phyloP scores from a whole-genome alignment of 805 yeast genomes.

The Metschnikowia santaceciliae region DNA sequence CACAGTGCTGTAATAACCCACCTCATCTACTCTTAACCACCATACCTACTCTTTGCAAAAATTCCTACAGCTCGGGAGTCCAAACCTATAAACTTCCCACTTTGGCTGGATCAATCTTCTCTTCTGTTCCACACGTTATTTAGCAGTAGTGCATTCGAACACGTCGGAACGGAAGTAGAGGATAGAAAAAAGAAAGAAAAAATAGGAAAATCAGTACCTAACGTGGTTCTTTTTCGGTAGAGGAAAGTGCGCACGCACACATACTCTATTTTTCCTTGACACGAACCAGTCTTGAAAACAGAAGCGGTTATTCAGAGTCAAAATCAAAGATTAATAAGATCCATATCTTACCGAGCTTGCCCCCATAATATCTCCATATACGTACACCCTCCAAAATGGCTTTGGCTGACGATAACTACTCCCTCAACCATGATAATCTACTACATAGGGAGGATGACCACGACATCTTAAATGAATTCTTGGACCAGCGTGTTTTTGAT shows the following conservation, averaged over 20 bases:
- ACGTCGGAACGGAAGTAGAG: neutral
- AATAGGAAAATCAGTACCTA: neutral
- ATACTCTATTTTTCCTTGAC: neutral
- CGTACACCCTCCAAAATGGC: conserved; percentile 12
- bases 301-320: neutral
- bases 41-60: neutral
- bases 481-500: conserved; percentile 51
- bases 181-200: neutral
- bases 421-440: conserved; percentile 22
- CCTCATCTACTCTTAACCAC: too few species aligned
- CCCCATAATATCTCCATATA: neutral
- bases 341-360: neutral
- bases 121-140: neutral
- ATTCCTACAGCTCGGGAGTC: neutral
- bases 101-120: neutral
- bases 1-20: neutral
- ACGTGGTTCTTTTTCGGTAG: neutral
- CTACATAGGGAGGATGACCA: conserved; percentile 30
- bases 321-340: neutral
- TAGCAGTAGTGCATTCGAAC: neutral
- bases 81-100: neutral
- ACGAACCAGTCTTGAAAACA: neutral
- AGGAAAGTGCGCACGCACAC: neutral
- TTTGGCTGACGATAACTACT: conserved; percentile 21
- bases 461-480: conserved; percentile 55